Evolutionary conservation across 805 yeast species (phyloP), one percentile per base, ranked within the genome.

Genomic region (Maudiozyma saulgeensis): DNA sequence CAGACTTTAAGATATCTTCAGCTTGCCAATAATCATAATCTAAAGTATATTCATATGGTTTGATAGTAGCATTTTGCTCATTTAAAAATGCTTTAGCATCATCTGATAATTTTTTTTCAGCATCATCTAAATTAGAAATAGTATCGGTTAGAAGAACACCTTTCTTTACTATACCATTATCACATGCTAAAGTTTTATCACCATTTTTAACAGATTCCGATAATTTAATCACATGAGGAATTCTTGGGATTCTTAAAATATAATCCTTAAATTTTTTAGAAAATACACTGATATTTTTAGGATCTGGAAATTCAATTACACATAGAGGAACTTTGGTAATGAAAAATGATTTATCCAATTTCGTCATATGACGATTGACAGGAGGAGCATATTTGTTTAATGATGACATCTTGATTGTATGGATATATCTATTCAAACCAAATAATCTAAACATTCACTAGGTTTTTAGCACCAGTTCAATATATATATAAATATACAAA

Each of bases 11-110:
- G 15, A 93, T 84, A 56, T 93, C 96, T 49, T 95, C 99, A 0
- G 90, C 75, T 56, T 80, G 81, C 98, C 98, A 93, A 65, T 79
- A 87, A 45, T 79, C 75, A 63, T 93, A 93, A 53, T 74, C 83
- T 46, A 93, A 66, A 0, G 59, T 62, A 50, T 87, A 70, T 3
- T 67, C 71, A 59, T 84, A 81, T 1, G 82, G 79, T 38, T 66
- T 64, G 12, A 84, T 62, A 5, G 63, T 61, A 1, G 80, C 76
- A 0, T 73, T 68, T 42, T 73, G 70, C 31, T 77, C 75, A 13
- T 70, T 57, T 2, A 90, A 66, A 49, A 74, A 74, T 12, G 66
- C 66, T 26, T 67, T 54, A 0, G 87, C 74, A 12, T 61, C 66
- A 1, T 66, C 53, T 0, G 81, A 66, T 13, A 85, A 51, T 7